Evolutionary conservation across 768 basidiomycete genomes (phyloP), one percentile per base, ranked within the genome.

Genomic region (Dioszegia hungarica): DNA sequence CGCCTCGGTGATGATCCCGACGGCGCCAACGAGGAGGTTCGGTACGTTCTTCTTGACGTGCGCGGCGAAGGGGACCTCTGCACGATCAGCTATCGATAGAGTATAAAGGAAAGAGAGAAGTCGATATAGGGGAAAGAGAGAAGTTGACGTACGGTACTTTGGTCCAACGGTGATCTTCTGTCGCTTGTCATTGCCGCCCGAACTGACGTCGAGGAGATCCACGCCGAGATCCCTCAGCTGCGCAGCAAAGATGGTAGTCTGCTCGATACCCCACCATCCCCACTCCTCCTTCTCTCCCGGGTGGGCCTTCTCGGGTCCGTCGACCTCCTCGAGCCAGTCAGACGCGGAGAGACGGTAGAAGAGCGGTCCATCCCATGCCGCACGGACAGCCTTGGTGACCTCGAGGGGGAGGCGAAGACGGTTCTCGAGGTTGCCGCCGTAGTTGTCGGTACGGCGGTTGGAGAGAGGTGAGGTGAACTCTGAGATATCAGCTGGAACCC

Each of bases 341-440:
- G 79, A 78, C 11, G 84, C 86, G 51, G 83, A 84, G 44, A 88
- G 75, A 20, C 89, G 80, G 46, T 86, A 83, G 75, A 90, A 88
- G 12, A 91, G 79, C 2, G 89, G 87, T 56, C 83, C 84, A 50
- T 81, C 60, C 87, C 86, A 88, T 4, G 76, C 80, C 39, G 78
- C 77, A 6, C 87, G 83, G 25, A 83, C 76, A 22, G 77, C 70
- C 40, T 80, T 67, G 43, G 83, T 74, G 40, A 90, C 59, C 39
- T 83, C 82, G 31, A 89, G 79, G 2, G 86, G 80, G 59, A 83
- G 82, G 24, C 87, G 83, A 56, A 88, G 71, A 31, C 89, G 83
- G 78, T 90, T 89, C 62, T 84, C 83, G 33, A 90, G 78, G 8
- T 80, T 74, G 2, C 89, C 89, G 11, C 89, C 89, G 67, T 86